These are phyloP conservation scores for Annona cherimola DNA, from an alignment of 164 flowering plant genomes.

Conservation along the genomic window DNA sequence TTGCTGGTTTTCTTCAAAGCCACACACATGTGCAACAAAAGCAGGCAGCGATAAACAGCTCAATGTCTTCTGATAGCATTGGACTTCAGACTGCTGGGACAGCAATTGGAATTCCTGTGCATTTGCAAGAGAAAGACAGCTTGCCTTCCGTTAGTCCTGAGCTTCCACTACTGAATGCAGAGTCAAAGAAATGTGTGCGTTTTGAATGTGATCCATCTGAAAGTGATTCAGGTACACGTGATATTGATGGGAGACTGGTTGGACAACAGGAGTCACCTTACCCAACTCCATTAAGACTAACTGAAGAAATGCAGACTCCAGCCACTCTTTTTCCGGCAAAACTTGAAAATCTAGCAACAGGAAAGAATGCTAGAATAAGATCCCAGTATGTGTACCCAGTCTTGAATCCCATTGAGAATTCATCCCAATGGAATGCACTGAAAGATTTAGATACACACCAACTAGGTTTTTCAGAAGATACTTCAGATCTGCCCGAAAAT, in stretches of 20 bases:
- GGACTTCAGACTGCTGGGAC: slow-evolving; percentile 14
- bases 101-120: slow-evolving; percentile 5
- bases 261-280: slow-evolving; percentile 45
- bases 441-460: slow-evolving; percentile 21
- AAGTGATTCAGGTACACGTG: slow-evolving; percentile 18
- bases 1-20: slow-evolving; percentile 19
- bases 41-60: slow-evolving; percentile 9
- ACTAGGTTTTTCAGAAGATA: slow-evolving; percentile 22
- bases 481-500: slow-evolving; percentile 21
- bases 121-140: slow-evolving; percentile 4
- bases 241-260: neutral
- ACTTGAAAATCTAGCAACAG: slow-evolving; percentile 25
- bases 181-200: slow-evolving; percentile 52
- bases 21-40: slow-evolving; percentile 24
- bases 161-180: slow-evolving; percentile 18
- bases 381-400: slow-evolving; percentile 71
- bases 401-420: slow-evolving; percentile 43
- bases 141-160: slow-evolving; percentile 21
- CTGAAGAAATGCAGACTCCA: slow-evolving; percentile 92
- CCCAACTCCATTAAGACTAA: slow-evolving; percentile 62
- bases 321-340: slow-evolving; percentile 71
- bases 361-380: slow-evolving; percentile 48
- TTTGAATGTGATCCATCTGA: slow-evolving; percentile 43
- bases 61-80: slow-evolving; percentile 21
- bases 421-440: slow-evolving; percentile 33